These are phyloP conservation scores for Serendipita sp. DNA, from an alignment of 768 basidiomycete species.

Conservation along the genomic window DNA sequence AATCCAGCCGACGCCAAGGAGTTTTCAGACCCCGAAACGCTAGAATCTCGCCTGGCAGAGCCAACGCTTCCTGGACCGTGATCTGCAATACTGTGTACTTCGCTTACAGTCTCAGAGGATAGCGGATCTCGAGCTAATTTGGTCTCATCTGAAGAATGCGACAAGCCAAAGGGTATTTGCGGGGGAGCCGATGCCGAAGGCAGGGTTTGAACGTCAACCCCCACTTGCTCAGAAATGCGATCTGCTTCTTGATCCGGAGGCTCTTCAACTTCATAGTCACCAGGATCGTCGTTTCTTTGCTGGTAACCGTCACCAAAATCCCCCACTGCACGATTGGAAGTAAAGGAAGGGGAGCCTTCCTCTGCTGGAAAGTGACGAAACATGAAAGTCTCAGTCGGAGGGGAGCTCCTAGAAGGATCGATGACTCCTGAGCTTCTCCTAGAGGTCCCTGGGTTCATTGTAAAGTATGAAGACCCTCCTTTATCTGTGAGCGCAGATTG, in stretches of 20 bases:
- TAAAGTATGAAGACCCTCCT: background rate
- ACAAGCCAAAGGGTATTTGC: conserved; percentile 8
- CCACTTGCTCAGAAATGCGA: conserved; percentile 10
- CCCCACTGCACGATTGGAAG: background rate
- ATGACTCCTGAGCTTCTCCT: background rate
- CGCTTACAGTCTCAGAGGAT: background rate
- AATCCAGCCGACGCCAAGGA: conserved; percentile 9
- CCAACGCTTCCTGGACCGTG: background rate
- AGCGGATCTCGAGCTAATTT: background rate
- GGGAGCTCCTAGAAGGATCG: background rate
- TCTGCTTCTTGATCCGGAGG: conserved; percentile 12
- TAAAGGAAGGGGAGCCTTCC: background rate
- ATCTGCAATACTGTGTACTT: background rate
- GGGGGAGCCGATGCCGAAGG: background rate
- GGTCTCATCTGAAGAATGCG: background rate
- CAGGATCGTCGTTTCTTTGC: background rate
- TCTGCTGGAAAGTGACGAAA: conserved; percentile 11
- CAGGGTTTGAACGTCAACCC: background rate
- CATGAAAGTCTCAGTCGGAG: background rate
- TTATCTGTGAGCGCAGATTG: background rate
- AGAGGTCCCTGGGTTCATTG: background rate
- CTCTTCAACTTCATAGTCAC: background rate
- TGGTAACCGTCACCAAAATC: no score
- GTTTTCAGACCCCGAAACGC: background rate
- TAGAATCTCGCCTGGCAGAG: conserved; percentile 3